phyloP scores from a whole-genome alignment of 202 grass and related monocot genomes.

The Bolboschoenoplectus hybrid region DNA sequence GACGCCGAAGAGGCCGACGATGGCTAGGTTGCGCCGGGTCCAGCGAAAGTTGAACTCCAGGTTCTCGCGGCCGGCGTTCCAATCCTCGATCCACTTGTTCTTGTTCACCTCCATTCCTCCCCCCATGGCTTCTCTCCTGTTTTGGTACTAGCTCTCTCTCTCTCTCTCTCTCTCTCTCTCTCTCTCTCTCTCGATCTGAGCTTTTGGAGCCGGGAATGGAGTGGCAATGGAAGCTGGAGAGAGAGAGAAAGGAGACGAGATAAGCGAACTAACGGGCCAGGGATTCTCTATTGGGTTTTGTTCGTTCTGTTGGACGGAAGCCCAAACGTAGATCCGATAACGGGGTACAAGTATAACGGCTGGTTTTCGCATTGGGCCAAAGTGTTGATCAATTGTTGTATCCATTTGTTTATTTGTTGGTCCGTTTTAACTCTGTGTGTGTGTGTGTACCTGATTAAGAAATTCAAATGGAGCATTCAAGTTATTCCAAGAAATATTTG shows the following conservation, averaged over 20 bases:
- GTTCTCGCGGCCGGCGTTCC: constrained; percentile 69
- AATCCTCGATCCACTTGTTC: constrained; percentile 84
- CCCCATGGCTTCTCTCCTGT: constrained; percentile 47
- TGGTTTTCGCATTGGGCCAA: neutral
- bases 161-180: neutral
- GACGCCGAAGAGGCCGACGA: constrained; percentile 80
- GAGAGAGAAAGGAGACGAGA: neutral
- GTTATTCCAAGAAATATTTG: neutral
- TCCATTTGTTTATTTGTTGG: neutral
- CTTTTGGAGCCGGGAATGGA: constrained; percentile 19
- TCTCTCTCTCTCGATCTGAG: constrained; percentile 37
- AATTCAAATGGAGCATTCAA: neutral
- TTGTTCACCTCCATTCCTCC: constrained; percentile 90
- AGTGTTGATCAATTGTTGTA: neutral
- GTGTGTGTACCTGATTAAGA: neutral
- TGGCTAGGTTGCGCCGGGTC: constrained; percentile 60
- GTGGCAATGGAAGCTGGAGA: neutral
- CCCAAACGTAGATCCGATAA: neutral
- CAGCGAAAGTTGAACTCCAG: constrained; percentile 78
- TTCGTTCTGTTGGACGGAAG: neutral
- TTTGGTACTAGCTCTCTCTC: neutral
- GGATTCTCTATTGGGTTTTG: neutral
- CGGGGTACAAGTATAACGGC: neutral
- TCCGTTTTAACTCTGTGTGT: neutral
- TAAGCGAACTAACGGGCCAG: neutral